A percentile compares a stretch with the other conserved stretches of the same genome.
phyloP scores from a whole-genome alignment of 2,329 filamentous ascomycete genomes.

The Xylariaceae sp. region DNA sequence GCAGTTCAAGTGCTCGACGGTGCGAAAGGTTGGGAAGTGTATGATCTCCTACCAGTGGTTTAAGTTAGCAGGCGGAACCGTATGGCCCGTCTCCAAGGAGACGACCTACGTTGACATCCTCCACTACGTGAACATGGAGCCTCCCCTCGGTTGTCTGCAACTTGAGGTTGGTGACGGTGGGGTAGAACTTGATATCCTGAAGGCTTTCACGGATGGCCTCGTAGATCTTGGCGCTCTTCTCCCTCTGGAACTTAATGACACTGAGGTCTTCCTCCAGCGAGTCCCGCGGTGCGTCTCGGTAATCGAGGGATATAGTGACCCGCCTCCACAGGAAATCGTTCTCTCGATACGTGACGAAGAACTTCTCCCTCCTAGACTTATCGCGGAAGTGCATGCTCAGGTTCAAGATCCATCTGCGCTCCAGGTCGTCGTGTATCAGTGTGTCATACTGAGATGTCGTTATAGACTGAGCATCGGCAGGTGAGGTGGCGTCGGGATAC shows the following conservation, averaged over 20 bases:
- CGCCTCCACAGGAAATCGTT: conserved; percentile 71
- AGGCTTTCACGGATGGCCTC: conserved; percentile 89
- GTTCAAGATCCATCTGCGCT: conserved; percentile 89
- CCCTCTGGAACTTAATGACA: conserved; percentile 71
- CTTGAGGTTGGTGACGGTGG: conserved; percentile 92
- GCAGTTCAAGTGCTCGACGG: conserved; percentile 66
- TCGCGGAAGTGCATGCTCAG: conserved; percentile 98
- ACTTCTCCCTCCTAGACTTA: conserved; percentile 87
- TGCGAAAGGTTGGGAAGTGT: conserved; percentile 65
- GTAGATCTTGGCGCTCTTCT: conserved; percentile 90
- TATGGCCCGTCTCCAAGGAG: conserved; percentile 3
- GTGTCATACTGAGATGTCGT: conserved; percentile 50
- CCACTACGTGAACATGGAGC: conserved; percentile 93
- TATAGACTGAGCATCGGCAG: conserved; percentile 10
- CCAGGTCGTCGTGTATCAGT: conserved; percentile 71
- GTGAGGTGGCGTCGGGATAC: conserved; percentile 8
- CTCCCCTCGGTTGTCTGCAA: conserved; percentile 81
- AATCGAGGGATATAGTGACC: conserved; percentile 90
- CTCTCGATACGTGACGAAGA: conserved; percentile 92
- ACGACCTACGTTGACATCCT: conserved; percentile 69
- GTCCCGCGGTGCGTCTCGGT: conserved; percentile 67
- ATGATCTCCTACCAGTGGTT: conserved; percentile 74
- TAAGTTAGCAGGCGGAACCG: not conserved
- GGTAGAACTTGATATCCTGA: conserved; percentile 89
- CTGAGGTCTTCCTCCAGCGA: conserved; percentile 82